Evolutionary conservation across 176 grass and related monocot species (phyloP).

Genomic region (Oryza meyeriana): DNA sequence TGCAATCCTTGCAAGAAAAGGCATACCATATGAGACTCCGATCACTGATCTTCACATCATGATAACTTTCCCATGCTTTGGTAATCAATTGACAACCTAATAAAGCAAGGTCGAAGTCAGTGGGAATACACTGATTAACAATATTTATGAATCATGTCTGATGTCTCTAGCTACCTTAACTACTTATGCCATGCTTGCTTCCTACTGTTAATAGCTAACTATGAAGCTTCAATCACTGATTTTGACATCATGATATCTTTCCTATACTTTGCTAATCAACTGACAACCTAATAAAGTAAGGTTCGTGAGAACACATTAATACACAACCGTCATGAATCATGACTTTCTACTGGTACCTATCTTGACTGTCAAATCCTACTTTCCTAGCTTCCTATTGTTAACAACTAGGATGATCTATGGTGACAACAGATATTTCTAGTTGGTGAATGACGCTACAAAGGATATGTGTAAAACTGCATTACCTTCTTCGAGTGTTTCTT

Average conservation of each 20-base stretch:
- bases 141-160: not conserved
- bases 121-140: conserved; percentile 6
- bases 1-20: not conserved
- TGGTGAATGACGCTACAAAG: not conserved
- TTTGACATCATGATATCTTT: conserved; percentile 52
- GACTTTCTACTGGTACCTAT: not conserved
- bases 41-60: conserved; percentile 64
- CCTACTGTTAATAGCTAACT: not conserved
- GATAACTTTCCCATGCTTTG: conserved; percentile 66
- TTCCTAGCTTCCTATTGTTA: not conserved
- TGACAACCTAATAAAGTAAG: conserved; percentile 41
- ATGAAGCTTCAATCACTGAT: conserved; percentile 67
- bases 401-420: not conserved
- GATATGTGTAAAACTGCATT: conserved; percentile 22
- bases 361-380: not conserved
- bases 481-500: conserved; percentile 89
- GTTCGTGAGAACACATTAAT: not conserved
- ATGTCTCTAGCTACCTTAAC: not conserved
- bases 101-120: conserved; percentile 9
- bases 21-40: conserved; percentile 84
- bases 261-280: conserved; percentile 67
- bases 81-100: conserved; percentile 70
- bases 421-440: not conserved
- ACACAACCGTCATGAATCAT: not conserved
- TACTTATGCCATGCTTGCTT: not conserved